Evolutionary conservation across 2,329 filamentous ascomycete species (phyloP).

Genomic region (Stagonosporopsis vannaccii): DNA sequence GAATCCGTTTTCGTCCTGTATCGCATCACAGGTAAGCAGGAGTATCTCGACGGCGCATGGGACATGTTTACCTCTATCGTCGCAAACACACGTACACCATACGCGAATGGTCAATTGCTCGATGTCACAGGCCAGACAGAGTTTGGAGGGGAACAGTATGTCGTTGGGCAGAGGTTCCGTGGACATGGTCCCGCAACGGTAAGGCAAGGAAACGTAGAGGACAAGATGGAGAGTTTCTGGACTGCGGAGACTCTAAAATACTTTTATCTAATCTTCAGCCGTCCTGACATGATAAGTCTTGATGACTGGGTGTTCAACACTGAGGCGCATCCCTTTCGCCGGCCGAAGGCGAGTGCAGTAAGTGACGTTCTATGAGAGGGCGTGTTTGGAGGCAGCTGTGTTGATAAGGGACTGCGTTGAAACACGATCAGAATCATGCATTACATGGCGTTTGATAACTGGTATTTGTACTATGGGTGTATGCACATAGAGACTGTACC

Average conservation of each 20-base stretch:
- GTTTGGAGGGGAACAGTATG: conserved; percentile 11
- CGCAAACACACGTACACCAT: conserved; percentile 48
- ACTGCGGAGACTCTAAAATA: conserved; percentile 60
- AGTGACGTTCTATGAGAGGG: not conserved
- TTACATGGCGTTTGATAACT: not conserved
- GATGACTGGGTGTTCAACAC: conserved; percentile 61
- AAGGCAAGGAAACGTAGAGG: conserved; percentile 32
- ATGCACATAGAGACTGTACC: not conserved
- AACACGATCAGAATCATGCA: not conserved
- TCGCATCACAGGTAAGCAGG: conserved; percentile 62
- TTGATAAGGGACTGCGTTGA: not conserved
- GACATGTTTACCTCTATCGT: conserved; percentile 56
- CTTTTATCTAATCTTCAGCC: conserved; percentile 58
- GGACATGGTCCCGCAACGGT: conserved; percentile 7
- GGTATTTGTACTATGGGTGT: not conserved
- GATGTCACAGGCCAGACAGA: conserved; percentile 48
- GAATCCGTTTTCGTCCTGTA: conserved; percentile 68
- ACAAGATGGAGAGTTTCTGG: conserved; percentile 57
- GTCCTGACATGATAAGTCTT: conserved; percentile 53
- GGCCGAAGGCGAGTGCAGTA: conserved; percentile 24
- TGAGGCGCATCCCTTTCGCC: conserved; percentile 58
- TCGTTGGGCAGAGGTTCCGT: conserved; percentile 3
- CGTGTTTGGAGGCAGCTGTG: not conserved
- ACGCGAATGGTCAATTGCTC: conserved; percentile 54
- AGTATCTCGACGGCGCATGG: conserved; percentile 55